phyloP scores from a whole-genome alignment of 2,329 filamentous ascomycete genomes.

The Colletotrichum gigasporum region DNA sequence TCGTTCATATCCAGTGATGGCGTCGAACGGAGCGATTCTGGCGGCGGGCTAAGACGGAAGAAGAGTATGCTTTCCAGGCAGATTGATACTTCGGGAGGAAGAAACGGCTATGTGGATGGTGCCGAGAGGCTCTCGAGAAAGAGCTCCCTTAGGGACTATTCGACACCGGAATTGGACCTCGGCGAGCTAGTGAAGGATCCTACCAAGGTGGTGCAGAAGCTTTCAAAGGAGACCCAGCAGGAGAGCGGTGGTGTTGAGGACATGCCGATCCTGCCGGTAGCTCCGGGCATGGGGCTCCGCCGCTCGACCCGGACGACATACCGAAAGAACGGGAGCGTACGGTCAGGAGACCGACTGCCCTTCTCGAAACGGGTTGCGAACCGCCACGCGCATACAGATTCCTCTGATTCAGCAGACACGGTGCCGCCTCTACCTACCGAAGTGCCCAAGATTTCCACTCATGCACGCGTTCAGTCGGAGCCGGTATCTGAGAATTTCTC shows the following conservation, averaged over 20 bases:
- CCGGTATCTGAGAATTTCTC: conserved; percentile 72
- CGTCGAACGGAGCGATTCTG: conserved; percentile 61
- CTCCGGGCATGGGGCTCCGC: conserved; percentile 81
- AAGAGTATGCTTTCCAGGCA: conserved; percentile 96
- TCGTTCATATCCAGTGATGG: conserved; percentile 68
- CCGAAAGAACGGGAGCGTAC: conserved; percentile 83
- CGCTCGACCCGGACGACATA: conserved; percentile 94
- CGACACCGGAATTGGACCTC: conserved; percentile 71
- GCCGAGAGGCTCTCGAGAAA: conserved; percentile 82
- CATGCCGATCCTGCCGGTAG: conserved; percentile 84
- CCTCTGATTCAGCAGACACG: conserved; percentile 47
- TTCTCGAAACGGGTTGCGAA: conserved; percentile 77
- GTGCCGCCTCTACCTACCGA: conserved; percentile 48
- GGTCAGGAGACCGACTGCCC: conserved; percentile 78
- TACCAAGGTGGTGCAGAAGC: conserved; percentile 73
- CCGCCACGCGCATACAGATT: conserved; percentile 64
- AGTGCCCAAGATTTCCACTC: conserved; percentile 58
- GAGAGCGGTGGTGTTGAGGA: conserved; percentile 68
- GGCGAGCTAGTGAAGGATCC: conserved; percentile 88
- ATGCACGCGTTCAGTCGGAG: conserved; percentile 76
- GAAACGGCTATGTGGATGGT: conserved; percentile 80
- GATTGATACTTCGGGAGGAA: conserved; percentile 75
- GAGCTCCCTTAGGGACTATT: conserved; percentile 67
- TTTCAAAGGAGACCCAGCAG: conserved; percentile 66
- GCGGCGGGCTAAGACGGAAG: conserved; percentile 76